Conservation (phyloP, 169 alveolate genomes). For the Cryptosporidium sp. region DNA sequence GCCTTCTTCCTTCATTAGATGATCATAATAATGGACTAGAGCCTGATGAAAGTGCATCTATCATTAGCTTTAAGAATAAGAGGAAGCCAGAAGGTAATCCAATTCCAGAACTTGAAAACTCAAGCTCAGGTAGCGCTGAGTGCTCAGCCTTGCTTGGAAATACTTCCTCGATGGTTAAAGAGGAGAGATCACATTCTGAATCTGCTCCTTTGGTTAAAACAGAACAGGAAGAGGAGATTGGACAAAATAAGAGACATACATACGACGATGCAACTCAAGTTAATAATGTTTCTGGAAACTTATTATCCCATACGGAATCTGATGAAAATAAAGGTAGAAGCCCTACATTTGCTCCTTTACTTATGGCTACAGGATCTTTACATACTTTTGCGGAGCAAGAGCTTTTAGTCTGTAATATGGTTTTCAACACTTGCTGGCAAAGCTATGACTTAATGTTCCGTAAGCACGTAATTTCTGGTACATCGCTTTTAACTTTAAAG, state of each 20-base stretch:
- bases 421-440: conserved; percentile 74
- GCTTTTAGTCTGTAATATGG: conserved; percentile 72
- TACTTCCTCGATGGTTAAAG: not conserved
- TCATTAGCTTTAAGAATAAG: conserved; percentile 46
- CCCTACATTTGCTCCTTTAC: conserved; percentile 75
- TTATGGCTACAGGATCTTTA: conserved; percentile 74
- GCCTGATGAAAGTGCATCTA: conserved; percentile 41
- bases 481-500: conserved; percentile 60
- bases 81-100: not conserved
- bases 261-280: conserved; percentile 55
- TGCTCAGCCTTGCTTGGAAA: conserved; percentile 8
- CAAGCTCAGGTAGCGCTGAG: not conserved
- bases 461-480: conserved; percentile 63
- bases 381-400: conserved; percentile 75
- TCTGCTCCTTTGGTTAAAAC: conserved; percentile 44
- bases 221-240: conserved; percentile 39
- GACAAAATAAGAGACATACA: conserved; percentile 54
- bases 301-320: not conserved
- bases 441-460: conserved; percentile 74
- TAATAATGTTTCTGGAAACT: not conserved
- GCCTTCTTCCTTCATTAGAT: conserved; percentile 44
- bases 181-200: conserved; percentile 58
- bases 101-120: not conserved
- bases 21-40: conserved; percentile 16
- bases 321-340: conserved; percentile 71